Evolutionary conservation across 768 basidiomycete genomes (phyloP), one percentile per base, ranked within the genome.

Genomic region (Agaricus bisporus): DNA sequence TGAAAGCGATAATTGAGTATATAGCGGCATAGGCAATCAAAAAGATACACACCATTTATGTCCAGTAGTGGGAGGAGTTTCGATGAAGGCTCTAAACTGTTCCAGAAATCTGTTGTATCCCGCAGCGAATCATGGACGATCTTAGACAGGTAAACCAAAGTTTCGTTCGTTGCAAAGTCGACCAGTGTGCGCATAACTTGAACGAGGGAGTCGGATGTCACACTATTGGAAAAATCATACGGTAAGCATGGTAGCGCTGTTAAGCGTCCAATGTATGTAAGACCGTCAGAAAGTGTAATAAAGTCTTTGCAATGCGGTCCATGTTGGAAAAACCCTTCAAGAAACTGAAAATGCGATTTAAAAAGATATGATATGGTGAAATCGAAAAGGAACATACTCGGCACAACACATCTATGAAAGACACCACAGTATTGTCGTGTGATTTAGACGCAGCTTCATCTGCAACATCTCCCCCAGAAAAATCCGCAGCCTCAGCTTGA

Each of bases 261-360:
- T 39, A 98, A 74, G 59, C 80, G 78, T 58, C 91, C 84, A 51
- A 98, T 72, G 59, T 79, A 74, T 58, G 83, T 73, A 38, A 98
- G 76, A 45, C 91, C 83, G 61, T 94, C 81, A 4, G 85, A 76
- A 56, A 79, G 75, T 44, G 78, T 71, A 56, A 97, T 82, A 66
- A 98, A 98, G 60, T 98, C 95, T 59, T 83, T 83, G 73, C 90
- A 90, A 66, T 98, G 91, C 20, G 84, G 82, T 1, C 83, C 77
- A 64, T 95, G 94, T 61, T 95, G 93, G 73, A 98, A 95, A 39
- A 98, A 77, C 5, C 97, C 95, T 66, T 95, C 92, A 50, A 95
- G 77, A 68, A 97, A 95, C 91, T 95, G 48, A 56, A 32, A 42
- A 20, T 37, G 25, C 42, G 48, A 41, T 52, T 48, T 7, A 17